Base-by-base conservation (phyloP, 495 filamentous ascomycete species). In the Ramalina intermedia region DNA sequence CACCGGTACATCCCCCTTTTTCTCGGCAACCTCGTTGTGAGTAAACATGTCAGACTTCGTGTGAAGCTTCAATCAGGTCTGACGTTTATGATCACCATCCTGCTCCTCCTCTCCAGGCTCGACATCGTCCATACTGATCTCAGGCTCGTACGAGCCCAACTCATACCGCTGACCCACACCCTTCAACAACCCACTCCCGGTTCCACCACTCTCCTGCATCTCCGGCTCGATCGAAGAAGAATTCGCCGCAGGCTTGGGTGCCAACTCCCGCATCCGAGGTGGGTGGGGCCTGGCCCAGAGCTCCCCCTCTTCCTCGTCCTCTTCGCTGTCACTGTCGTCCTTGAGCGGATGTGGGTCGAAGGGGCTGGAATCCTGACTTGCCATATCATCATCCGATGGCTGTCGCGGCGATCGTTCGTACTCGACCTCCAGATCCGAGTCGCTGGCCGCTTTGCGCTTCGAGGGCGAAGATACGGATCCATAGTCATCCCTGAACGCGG, bases 91-190 rank as follows among this genome's bases (percentile, higher is more conserved):
- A 47, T 13, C 44, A 36, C 37, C 44, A 12, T 16, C 44, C 33
- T 23, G 16, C 12, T 6, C 44, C 26, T 16, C 44, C 8, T 13
- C 33, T 16, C 44, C 56, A 9, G 50, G 42, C 21, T 58, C 56
- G 11, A 49, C 53, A n/a, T 56, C 56, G 6, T 56, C 56, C 48
- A 59, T 54, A 4, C 23, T 29, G 6, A 58, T 51, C 37, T 56
- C 53, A n/a, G 50, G 52, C 24, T 41, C 43, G 42, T 50, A 50
- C 4, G 41, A 51, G 11, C 40, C 52, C 17, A 48, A 33, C 36
- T 48, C 26, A 48, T 56, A 54, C 3, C 46, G 26, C 33, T 26
- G 17, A 9, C 5, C 16, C 8, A 8, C 7, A 13, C 9, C 17
- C 16, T 35, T 37, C 44, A 47, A 37, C 21, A 47, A 18, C 5